Conservation (phyloP, 495 filamentous ascomycete species). For the Immersiella caudata region DNA sequence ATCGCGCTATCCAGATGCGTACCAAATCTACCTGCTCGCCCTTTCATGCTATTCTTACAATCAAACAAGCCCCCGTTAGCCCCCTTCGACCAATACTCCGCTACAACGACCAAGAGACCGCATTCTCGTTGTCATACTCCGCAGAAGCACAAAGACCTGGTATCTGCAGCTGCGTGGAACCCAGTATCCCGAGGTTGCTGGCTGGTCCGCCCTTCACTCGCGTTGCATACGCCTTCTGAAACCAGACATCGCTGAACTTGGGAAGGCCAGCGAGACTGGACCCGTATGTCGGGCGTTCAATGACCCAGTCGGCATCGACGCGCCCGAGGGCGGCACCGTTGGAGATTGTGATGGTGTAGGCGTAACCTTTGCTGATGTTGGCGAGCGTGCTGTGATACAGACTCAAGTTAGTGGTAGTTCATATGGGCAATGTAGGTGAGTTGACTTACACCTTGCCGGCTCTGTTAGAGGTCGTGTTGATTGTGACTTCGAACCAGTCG, state of each 20-base stretch:
- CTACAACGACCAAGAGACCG: slow-evolving; percentile 20
- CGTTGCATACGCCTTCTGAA: slow-evolving; percentile 30
- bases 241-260: slow-evolving; percentile 36
- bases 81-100: too few species aligned
- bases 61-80: too few species aligned
- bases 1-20: too few species aligned
- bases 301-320: slow-evolving; percentile 36
- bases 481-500: slow-evolving; percentile 37
- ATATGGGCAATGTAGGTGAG: too few species aligned
- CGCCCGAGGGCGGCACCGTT: slow-evolving; percentile 31
- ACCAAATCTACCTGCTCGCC: too few species aligned
- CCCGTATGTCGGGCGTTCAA: slow-evolving; percentile 35
- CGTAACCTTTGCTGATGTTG: slow-evolving; percentile 25
- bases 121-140: slow-evolving; percentile 25
- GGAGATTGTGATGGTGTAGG: slow-evolving; percentile 20
- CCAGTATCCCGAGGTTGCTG: slow-evolving; percentile 25
- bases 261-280: slow-evolving; percentile 28
- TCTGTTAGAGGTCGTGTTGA: slow-evolving; percentile 32
- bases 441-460: slow-evolving; percentile 28
- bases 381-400: slow-evolving; percentile 22
- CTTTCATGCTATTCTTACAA: too few species aligned
- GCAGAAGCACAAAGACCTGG: slow-evolving; percentile 18
- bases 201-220: neutral
- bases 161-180: slow-evolving; percentile 37
- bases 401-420: neutral